phyloP scores from a whole-genome alignment of 345 rosid species.

The Boechera stricta region DNA sequence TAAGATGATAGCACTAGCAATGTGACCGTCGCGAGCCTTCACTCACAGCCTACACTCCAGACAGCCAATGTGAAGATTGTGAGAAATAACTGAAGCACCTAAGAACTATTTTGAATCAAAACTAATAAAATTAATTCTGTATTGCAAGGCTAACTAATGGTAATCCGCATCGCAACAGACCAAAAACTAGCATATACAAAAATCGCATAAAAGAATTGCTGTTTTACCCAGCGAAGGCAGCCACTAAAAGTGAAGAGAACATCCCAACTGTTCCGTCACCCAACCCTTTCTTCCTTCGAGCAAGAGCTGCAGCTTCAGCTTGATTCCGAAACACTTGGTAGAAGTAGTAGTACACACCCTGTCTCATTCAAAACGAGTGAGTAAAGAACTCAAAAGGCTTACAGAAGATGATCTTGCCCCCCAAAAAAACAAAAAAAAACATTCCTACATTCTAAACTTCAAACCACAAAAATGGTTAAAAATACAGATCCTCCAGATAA shows the following conservation, averaged over 20 bases:
- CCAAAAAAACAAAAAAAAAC: background rate
- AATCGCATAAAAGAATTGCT: background rate
- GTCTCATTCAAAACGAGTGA: slow-evolving; percentile 54
- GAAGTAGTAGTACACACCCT: slow-evolving; percentile 99
- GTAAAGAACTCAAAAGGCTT: slow-evolving; percentile 41
- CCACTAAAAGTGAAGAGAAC: slow-evolving; percentile 89
- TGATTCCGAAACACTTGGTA: slow-evolving; percentile 98
- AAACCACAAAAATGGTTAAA: background rate
- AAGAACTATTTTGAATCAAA: background rate
- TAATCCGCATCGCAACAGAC: background rate
- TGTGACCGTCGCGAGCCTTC: background rate
- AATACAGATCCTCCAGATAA: background rate
- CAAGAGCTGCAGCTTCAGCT: slow-evolving; percentile 76
- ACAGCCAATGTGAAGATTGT: background rate
- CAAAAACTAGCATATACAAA: background rate
- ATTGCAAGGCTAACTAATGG: slow-evolving; percentile 5
- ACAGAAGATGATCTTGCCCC: slow-evolving; percentile 6
- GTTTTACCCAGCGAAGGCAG: slow-evolving; percentile 90
- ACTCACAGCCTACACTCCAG: slow-evolving; percentile 12
- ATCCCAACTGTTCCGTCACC: slow-evolving; percentile 99
- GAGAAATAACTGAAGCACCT: background rate
- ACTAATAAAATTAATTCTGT: background rate
- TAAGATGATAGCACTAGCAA: slow-evolving; percentile 22
- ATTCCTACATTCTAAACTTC: background rate
- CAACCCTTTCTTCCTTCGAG: slow-evolving; percentile 60